Base-by-base conservation (phyloP, 2,329 filamentous ascomycete species). In the Epichloe festucae region DNA sequence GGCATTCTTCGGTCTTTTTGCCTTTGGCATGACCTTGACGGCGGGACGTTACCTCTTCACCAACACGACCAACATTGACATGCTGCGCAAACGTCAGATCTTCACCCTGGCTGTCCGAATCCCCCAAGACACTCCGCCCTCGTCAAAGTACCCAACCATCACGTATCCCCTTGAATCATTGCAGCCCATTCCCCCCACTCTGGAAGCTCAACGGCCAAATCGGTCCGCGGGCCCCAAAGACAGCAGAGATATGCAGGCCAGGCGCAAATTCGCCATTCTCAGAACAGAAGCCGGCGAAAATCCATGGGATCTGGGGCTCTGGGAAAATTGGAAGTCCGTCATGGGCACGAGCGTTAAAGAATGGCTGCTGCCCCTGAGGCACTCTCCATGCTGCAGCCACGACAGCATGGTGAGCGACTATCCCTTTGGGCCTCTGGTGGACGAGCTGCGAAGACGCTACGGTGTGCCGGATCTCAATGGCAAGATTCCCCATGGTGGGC, bases 51-150 rank as follows among this genome's bases (percentile, higher is more conserved):
- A 89, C 60, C 77, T 84, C 40, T 67, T 85, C 46, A 70, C 76
- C 50, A 96, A 96, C 62, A 75, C 82, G 46, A 95, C 90, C 1
- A 94, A 89, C 17, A 84, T 98, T 53, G 93, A 98, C 63, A 79
- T 83, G 53, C 72, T 95, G 27, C 77, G 74, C 52, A 77, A 73
- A 55, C 74, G 70, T 17, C 81, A 78, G 54, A 78, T 81, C 5
- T 84, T 85, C 67, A 81, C 82, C 49, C 70, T 97, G 35, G 90
- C 91, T 1, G 78, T 96, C 5, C 76, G 82, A 23, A 75, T 91
- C 17, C 83, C 17, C 17, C 67, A 63, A 40, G 70, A 66, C 43
- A 73, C 68, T n/a, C 66, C 61, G 17, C 56, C 67, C 1, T 69
- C 73, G 31, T 65, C 67, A 40, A 58, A 60, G 12, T 82, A 74